Evolutionary conservation across 306 rosid genomes (phyloP), one percentile per base, ranked within the genome.

Genomic region (Corylus avellana): DNA sequence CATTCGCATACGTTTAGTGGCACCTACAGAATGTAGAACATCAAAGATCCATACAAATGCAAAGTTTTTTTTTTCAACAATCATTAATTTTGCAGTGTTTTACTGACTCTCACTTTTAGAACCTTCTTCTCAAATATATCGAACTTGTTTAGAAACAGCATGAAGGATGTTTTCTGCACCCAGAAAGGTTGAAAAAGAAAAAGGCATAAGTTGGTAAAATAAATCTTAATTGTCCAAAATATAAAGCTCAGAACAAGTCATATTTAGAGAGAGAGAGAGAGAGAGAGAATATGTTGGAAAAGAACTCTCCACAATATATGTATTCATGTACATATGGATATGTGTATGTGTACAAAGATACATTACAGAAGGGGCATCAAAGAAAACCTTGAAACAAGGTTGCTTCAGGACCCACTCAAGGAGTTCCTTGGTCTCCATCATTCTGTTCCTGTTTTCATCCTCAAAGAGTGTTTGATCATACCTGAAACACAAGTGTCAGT

Each of bases 381-480:
- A 67, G 72, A 75, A 74, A 83, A 95, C 99, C 99, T 96, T 96
- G 50, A 96, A 96, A 82, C 99, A 93, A 12, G 92, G 97, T 81
- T 96, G 99, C 89, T 90, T 91, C 83, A 96, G 84, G 82, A 96
- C 94, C 99, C 98, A 96, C 76, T 91, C 97, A 50, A 96, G 93
- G 78, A 96, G 97, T 72, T 96, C 99, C 87, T 90, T 96, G 0
- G 99, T 89, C 89, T 96, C 98, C 88, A 88, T 91, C 97, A 96
- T 93, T 81, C 97, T 90, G 88, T 93, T 96, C 85, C 79, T 93
- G 89, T 88, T 90, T 79, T 93, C 98, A 80, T 96, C 96, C 89
- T 96, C 99, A 71, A 96, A 96, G 73, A 95, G 98, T 66, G 98
- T 93, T 87, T 96, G 99, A 80, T 96, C 99, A 70, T 93, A 96